Base-by-base conservation (phyloP, 2,329 filamentous ascomycete species). In the Cercospora zeina region DNA sequence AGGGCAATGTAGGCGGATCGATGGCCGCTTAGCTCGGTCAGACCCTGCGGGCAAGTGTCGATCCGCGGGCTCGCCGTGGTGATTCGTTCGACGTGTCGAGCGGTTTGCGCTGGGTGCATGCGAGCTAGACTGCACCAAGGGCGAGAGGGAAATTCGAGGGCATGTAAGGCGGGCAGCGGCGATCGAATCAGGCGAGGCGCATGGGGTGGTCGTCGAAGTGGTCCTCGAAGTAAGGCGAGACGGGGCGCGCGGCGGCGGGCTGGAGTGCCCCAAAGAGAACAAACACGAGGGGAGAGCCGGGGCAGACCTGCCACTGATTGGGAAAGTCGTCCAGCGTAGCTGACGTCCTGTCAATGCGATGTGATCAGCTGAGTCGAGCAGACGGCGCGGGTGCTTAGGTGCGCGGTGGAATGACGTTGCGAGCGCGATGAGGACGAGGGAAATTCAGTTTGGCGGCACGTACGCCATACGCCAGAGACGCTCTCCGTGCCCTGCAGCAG, bases 121-220 rank as follows among this genome's bases (percentile, higher is more conserved):
- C 59, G 61, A 56, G 63, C 65, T 64, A 65, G 59, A 53, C 64
- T 67, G 65, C 60, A 64, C 62, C 61, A 51, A 63, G 62, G 14
- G 42, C 62, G 65, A 60, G 58, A 62, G 61, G 65, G 65, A 67
- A 59, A 67, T 67, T 64, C 65, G 67, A 65, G 50, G 47, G 59
- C 62, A 64, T 64, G 62, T 58, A 61, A 65, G 61, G 64, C 66
- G 64, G 58, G 57, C 53, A 36, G 54, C 50, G 61, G 60, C 62
- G 62, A 62, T 63, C 64, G 64, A 68, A 64, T 66, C 60, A 62
- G 36, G 55, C 9, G 47, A 31, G 19, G 13, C 24, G 24, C 47
- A 30, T 30, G 8, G 24, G 24, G 14, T 13, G 27, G 47, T 33
- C 30, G 42, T 27, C 24, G 21, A 45, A 4, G 13, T 45, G 39